Evolutionary conservation across 257 asterid species (phyloP).

Genomic region (Primulina huaijiensis): DNA sequence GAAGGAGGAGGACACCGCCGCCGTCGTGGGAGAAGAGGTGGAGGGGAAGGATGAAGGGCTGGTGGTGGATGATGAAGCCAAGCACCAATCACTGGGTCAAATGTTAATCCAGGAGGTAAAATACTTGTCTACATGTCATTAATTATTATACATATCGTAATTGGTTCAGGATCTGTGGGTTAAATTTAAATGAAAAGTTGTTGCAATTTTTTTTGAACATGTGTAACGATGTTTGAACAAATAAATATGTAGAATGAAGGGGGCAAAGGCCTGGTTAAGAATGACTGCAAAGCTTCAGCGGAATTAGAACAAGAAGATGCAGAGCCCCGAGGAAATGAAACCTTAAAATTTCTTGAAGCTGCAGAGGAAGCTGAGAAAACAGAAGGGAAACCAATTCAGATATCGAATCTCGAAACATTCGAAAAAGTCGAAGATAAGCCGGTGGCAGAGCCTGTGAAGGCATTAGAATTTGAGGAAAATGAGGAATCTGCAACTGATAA

Average conservation of each 20-base stretch:
- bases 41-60: slow-evolving; percentile 23
- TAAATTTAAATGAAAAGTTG: too few relatives aligned
- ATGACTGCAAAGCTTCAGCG: neutral
- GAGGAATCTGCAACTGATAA: neutral
- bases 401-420: neutral
- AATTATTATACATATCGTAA: too few relatives aligned
- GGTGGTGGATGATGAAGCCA: slow-evolving; percentile 34
- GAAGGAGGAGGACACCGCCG: slow-evolving; percentile 29
- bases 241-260: neutral
- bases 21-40: neutral
- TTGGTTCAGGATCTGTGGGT: too few relatives aligned
- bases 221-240: neutral
- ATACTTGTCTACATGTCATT: neutral
- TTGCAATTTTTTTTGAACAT: too few relatives aligned
- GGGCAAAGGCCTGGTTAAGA: neutral
- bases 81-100: slow-evolving; percentile 45
- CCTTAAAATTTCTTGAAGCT: too few relatives aligned
- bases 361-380: neutral
- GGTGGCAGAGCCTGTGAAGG: neutral
- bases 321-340: too few relatives aligned
- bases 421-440: neutral
- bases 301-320: neutral
- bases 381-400: neutral
- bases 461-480: neutral
- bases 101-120: slow-evolving; percentile 44